These are phyloP conservation scores for Penicillium fuscoglaucum DNA, from an alignment of 2,329 filamentous ascomycete genomes.

Conservation along the genomic window DNA sequence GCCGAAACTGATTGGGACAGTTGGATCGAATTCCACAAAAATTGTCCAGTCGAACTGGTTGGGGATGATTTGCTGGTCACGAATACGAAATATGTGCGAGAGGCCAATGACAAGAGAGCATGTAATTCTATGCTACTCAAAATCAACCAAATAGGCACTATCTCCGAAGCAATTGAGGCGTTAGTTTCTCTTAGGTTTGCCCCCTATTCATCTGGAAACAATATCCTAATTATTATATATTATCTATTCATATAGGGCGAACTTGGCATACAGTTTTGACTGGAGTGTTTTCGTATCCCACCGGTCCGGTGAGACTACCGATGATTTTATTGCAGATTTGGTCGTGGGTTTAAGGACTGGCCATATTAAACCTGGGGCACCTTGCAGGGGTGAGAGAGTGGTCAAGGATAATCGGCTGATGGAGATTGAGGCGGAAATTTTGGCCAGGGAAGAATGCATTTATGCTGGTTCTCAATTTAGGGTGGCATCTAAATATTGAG, in stretches of 20 bases:
- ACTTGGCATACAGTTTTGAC: constrained; percentile 32
- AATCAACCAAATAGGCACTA: constrained; percentile 47
- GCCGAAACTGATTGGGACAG: constrained; percentile 43
- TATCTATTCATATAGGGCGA: constrained; percentile 27
- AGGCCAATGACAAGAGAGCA: constrained; percentile 40
- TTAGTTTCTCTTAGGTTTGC: constrained; percentile 21
- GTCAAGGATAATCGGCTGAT: constrained; percentile 49
- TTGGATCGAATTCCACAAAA: constrained; percentile 40
- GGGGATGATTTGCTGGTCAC: constrained; percentile 46
- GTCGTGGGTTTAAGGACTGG: constrained; percentile 42
- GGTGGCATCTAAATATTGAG: neutral
- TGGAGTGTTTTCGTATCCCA: constrained; percentile 49
- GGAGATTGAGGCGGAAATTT: constrained; percentile 43
- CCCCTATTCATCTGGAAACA: neutral
- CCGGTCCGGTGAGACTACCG: constrained; percentile 45
- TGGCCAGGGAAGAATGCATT: constrained; percentile 12
- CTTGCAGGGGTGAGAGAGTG: constrained; percentile 44
- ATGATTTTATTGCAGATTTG: constrained; percentile 49
- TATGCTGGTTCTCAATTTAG: neutral
- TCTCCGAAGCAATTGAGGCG: constrained; percentile 44
- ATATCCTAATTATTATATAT: neutral
- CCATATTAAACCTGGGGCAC: constrained; percentile 45
- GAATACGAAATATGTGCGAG: constrained; percentile 38
- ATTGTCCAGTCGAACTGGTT: constrained; percentile 39
- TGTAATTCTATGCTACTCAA: constrained; percentile 47